Evolutionary conservation across 345 rosid species (phyloP).

Genomic region (Noccaea bulbosa): DNA sequence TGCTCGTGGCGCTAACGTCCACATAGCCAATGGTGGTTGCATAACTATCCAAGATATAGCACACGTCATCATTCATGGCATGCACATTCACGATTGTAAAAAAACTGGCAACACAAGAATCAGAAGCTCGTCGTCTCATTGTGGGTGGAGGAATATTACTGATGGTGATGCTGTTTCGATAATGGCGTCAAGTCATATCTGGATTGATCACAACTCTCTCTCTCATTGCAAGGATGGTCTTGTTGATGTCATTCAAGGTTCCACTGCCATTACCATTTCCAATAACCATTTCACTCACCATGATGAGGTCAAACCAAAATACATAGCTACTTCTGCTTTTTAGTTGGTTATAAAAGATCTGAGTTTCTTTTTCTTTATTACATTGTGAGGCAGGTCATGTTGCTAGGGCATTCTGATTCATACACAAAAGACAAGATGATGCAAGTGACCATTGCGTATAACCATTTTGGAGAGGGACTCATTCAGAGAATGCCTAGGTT

Average conservation of each 20-base stretch:
- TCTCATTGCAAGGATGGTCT: constrained; percentile 85
- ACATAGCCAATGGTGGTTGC: constrained; percentile 56
- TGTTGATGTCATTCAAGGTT: constrained; percentile 63
- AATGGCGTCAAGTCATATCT: constrained; percentile 81
- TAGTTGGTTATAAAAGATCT: not conserved
- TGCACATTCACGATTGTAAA: constrained; percentile 79
- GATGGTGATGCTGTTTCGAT: constrained; percentile 85
- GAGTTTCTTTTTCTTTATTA: not conserved
- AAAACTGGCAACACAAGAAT: constrained; percentile 75
- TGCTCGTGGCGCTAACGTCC: constrained; percentile 54
- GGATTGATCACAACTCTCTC: constrained; percentile 89
- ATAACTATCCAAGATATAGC: constrained; percentile 62
- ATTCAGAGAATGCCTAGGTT: constrained; percentile 94
- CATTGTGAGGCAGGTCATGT: constrained; percentile 59
- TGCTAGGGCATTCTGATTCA: constrained; percentile 76
- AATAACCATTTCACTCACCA: constrained; percentile 61
- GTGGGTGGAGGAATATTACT: constrained; percentile 73
- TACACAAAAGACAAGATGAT: constrained; percentile 74
- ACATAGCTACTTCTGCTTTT: constrained; percentile 42
- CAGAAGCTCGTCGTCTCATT: constrained; percentile 67
- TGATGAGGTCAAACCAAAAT: constrained; percentile 26
- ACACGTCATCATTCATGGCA: constrained; percentile 80
- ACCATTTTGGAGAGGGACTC: constrained; percentile 56
- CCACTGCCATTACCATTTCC: constrained; percentile 67
- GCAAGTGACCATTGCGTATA: constrained; percentile 85